Evolutionary conservation across 2,329 filamentous ascomycete species (phyloP), one percentile per base, ranked within the genome.

Genomic region (Fusarium sp.): DNA sequence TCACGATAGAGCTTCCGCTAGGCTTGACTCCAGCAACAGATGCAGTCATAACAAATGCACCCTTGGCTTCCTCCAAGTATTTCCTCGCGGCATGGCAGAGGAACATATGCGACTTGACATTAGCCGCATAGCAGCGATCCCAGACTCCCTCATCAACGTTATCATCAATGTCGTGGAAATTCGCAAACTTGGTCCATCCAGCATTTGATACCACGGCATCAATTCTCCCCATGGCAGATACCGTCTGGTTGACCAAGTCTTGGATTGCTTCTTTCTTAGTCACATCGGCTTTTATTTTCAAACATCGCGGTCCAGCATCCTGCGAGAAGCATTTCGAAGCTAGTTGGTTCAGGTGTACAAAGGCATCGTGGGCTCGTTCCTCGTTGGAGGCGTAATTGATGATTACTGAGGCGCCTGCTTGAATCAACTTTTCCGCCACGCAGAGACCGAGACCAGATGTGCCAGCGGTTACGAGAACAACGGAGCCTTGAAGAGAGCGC

Each of bases 91-190:
- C 64, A 30, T 68, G 65, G 0, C 54, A 47, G 15, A 68, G 64
- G 3, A 68, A 68, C 11, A 68, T 5, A 2, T 68, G 65, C 1
- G 65, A 68, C 8, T 68, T 68, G 25, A 68, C 65, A 28, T 68
- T 68, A 1, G 65, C 65, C 1, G 65, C 64, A 9, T 68, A 68
- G 2, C 65, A 68, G 1, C 38, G 59, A 13, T 68, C 65, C 65
- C 64, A 69, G 4, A 69, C 64, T 4, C 63, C 56, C 4, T 68
- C 64, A n/a, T 68, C 56, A 2, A 68, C 65, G 3, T 68, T 68
- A 16, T 68, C 65, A 1, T 68, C 64, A 0, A 68, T 23, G 4
- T 68, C 19, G 7, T 25, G 21, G 9, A 68, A 68, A 4, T 68
- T 21, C 3, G 65, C 56, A 16, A 68, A 68, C 16, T 68, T 43